These are phyloP conservation scores for Citrus maxima DNA, from an alignment of 345 rosid genomes.

Conservation along the genomic window DNA sequence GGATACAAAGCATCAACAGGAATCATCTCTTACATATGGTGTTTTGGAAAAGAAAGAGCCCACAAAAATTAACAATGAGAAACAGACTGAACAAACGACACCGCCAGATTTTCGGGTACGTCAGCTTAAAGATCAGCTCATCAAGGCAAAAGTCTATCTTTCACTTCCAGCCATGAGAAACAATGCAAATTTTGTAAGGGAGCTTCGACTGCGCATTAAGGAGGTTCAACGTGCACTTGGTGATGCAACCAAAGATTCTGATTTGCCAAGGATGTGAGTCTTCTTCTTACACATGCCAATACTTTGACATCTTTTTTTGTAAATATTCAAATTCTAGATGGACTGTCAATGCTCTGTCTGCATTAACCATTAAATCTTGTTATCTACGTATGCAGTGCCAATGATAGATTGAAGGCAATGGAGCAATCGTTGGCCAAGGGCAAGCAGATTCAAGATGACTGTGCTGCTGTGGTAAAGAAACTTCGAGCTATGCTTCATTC, in stretches of 20 bases:
- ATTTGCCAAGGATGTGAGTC: slow-evolving; percentile 72
- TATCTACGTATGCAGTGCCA: slow-evolving; percentile 44
- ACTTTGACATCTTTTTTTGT: background rate
- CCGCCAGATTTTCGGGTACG: slow-evolving; percentile 62
- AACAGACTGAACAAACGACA: slow-evolving; percentile 32
- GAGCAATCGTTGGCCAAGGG: slow-evolving; percentile 83
- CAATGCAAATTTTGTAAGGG: slow-evolving; percentile 68
- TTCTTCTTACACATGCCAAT: slow-evolving; percentile 1
- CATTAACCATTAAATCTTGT: slow-evolving; percentile 3
- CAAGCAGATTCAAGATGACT: slow-evolving; percentile 85
- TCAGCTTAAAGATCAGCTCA: slow-evolving; percentile 88
- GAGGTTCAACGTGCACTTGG: slow-evolving; percentile 75
- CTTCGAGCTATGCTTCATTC: slow-evolving; percentile 98
- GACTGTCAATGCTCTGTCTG: background rate
- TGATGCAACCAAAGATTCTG: slow-evolving; percentile 76
- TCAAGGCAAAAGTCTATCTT: slow-evolving; percentile 84
- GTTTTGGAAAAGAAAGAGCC: slow-evolving; percentile 32
- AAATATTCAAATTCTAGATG: background rate
- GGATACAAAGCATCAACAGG: slow-evolving; percentile 31
- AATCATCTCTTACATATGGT: slow-evolving; percentile 28
- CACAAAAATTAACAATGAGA: slow-evolving; percentile 25
- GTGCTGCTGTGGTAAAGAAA: slow-evolving; percentile 79
- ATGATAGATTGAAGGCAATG: slow-evolving; percentile 77
- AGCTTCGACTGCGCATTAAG: slow-evolving; percentile 78
- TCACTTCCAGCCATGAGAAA: slow-evolving; percentile 74